A percentile compares a stretch with the other conserved stretches of the same genome.
phyloP scores from a whole-genome alignment of 2,329 filamentous ascomycete genomes.

The Aspergillus alliaceus region DNA sequence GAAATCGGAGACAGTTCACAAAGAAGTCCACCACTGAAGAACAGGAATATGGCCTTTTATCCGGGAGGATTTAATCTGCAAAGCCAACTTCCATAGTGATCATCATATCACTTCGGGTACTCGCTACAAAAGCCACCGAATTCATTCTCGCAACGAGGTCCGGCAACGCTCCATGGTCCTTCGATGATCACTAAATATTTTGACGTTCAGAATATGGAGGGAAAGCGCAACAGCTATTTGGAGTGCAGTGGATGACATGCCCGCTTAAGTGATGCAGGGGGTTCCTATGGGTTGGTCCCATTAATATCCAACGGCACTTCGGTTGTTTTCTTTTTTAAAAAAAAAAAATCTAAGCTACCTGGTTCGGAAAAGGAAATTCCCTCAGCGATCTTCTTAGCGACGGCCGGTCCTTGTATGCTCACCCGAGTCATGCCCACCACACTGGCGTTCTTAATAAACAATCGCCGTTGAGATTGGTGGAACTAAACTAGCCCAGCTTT shows the following conservation, averaged over 20 bases:
- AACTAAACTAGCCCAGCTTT: slow-evolving; percentile 4
- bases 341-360: neutral
- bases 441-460: neutral
- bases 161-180: neutral
- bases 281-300: neutral
- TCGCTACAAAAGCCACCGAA: neutral
- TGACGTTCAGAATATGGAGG: too few species aligned
- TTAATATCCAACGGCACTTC: neutral
- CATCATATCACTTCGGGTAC: neutral
- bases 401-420: neutral
- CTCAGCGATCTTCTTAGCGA: neutral
- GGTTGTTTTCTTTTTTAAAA: neutral
- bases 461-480: slow-evolving; percentile 10
- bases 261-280: neutral
- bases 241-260: neutral
- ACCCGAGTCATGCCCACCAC: neutral
- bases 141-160: neutral
- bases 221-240: neutral
- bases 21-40: slow-evolving; percentile 9
- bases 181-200: neutral
- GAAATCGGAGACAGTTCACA: neutral
- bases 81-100: neutral
- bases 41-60: neutral
- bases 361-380: neutral
- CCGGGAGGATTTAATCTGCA: neutral